These are phyloP conservation scores for Penicillium sp. DNA, from an alignment of 2,329 filamentous ascomycete genomes.

Conservation along the genomic window DNA sequence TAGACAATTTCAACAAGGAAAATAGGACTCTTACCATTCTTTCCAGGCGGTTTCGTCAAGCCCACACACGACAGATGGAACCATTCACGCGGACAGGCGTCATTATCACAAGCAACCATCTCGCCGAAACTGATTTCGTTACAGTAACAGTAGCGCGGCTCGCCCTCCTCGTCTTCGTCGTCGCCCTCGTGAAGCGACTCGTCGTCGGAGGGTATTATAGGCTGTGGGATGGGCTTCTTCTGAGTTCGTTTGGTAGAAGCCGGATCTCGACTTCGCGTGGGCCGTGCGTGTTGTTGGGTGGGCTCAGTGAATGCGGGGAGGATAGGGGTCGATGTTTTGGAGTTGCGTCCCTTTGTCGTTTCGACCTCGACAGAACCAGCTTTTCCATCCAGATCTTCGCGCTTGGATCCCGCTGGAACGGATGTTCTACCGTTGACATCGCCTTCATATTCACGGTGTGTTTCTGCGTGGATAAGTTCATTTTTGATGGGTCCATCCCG, in stretches of 20 bases:
- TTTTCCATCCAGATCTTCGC: conserved; percentile 38
- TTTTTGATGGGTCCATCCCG: conserved; percentile 47
- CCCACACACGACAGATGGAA: conserved; percentile 83
- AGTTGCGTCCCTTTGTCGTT: conserved; percentile 37
- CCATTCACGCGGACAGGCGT: conserved; percentile 73
- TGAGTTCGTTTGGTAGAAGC: conserved; percentile 40
- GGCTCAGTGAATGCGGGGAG: conserved; percentile 39
- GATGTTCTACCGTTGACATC: conserved; percentile 21
- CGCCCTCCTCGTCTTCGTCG: conserved; percentile 65
- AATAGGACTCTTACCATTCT: conserved; percentile 61
- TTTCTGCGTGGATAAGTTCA: conserved; percentile 38
- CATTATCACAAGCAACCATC: conserved; percentile 79
- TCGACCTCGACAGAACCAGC: conserved; percentile 38
- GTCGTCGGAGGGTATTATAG: conserved; percentile 39
- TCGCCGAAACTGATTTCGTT: conserved; percentile 78
- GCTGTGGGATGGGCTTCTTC: conserved; percentile 31
- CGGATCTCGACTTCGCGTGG: conserved; percentile 37
- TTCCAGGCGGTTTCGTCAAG: conserved; percentile 72
- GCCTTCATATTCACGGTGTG: conserved; percentile 32
- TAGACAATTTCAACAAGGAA: background rate
- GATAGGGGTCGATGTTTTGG: conserved; percentile 45
- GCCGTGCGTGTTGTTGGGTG: conserved; percentile 34
- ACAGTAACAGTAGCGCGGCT: conserved; percentile 77
- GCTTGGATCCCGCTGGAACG: conserved; percentile 30
- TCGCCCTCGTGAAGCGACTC: conserved; percentile 52